Evolutionary conservation across 2,329 filamentous ascomycete genomes (phyloP).

Genomic region (Aspergillus sp.): DNA sequence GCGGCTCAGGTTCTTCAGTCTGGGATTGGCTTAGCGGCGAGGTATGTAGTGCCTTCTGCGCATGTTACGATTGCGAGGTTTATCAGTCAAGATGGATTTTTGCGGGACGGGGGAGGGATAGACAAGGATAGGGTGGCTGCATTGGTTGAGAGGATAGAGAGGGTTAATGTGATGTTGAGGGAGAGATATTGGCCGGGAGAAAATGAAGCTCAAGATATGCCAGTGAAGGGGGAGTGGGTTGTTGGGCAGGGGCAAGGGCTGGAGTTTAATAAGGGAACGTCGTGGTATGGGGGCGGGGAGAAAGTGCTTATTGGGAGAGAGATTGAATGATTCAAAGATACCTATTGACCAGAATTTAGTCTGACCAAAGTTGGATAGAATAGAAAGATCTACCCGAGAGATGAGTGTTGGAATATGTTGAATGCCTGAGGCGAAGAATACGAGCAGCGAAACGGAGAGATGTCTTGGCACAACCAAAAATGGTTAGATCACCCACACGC

Average conservation of each 20-base stretch:
- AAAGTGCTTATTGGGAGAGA: conserved; percentile 59
- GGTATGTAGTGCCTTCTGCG: conserved; percentile 85
- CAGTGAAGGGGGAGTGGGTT: conserved; percentile 69
- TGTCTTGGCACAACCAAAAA: conserved; percentile 25
- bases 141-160: conserved; percentile 71
- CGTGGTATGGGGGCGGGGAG: conserved; percentile 87
- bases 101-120: conserved; percentile 27
- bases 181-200: conserved; percentile 66
- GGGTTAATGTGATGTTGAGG: conserved; percentile 74
- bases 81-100: conserved; percentile 62
- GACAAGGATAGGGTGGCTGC: conserved; percentile 56
- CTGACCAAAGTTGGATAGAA: background rate
- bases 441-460: background rate
- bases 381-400: background rate
- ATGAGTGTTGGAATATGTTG: background rate
- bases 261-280: conserved; percentile 68
- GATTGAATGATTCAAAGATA: conserved; percentile 33
- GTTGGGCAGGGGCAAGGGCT: conserved; percentile 84
- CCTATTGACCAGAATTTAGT: background rate
- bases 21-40: conserved; percentile 69
- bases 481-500: conserved; percentile 28
- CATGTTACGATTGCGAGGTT: conserved; percentile 88
- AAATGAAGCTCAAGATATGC: conserved; percentile 39
- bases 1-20: conserved; percentile 61
- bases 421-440: conserved; percentile 8